Percentiles rank a stretch among this genome's conserved stretches.
Conservation (phyloP, 306 rosid species). For the Lupinus albus region DNA sequence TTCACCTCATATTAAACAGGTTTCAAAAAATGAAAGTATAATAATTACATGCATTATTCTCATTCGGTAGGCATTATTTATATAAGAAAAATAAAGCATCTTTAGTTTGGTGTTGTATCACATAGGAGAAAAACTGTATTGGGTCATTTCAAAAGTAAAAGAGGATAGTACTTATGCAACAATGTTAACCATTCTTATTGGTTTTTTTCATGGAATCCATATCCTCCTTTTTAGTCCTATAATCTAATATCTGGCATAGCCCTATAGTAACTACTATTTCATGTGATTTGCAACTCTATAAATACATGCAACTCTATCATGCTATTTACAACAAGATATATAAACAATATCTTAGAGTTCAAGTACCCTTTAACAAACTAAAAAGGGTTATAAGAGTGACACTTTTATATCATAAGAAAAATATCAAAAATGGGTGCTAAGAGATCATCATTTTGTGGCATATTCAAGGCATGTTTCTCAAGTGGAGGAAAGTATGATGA, state of each 20-base stretch:
- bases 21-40: background rate
- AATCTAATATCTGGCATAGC: constrained; percentile 14
- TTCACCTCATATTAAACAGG: too few species aligned
- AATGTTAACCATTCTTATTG: constrained; percentile 34
- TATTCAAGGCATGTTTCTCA: constrained; percentile 65
- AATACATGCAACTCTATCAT: constrained; percentile 31
- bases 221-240: background rate
- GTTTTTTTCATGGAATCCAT: too few species aligned
- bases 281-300: constrained; percentile 42
- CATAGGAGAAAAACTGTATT: background rate
- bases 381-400: constrained; percentile 11
- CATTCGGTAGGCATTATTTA: constrained; percentile 47
- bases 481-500: constrained; percentile 43
- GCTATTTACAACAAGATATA: constrained; percentile 24
- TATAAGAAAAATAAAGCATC: constrained; percentile 48
- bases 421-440: constrained; percentile 48
- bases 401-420: background rate
- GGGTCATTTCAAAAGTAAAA: constrained; percentile 56
- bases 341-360: background rate
- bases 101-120: constrained; percentile 27
- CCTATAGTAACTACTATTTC: too few species aligned
- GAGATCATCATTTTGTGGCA: constrained; percentile 55
- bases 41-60: constrained; percentile 26
- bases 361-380: background rate
- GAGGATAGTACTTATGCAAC: constrained; percentile 43